Percentiles rank a stretch among this genome's conserved stretches.
These are phyloP conservation scores for Mortierella sp. DNA, from an alignment of 371 early-diverging fungal genomes.

Conservation along the genomic window DNA sequence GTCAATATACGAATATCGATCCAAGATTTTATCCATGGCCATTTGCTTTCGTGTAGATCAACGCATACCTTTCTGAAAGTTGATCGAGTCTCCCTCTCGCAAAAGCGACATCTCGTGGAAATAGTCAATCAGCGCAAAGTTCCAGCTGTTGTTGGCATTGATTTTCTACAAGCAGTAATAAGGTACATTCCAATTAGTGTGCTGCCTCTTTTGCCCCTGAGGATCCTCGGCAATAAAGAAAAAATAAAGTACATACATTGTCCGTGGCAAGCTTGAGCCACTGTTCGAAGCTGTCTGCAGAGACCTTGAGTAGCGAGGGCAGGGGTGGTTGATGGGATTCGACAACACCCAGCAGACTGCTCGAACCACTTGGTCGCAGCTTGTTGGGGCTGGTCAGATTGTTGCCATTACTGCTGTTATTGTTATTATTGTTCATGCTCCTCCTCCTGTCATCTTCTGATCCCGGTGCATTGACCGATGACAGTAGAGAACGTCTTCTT, in stretches of 20 bases:
- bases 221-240: background rate
- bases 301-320: conserved; percentile 41
- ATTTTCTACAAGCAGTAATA: conserved; percentile 99
- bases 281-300: conserved; percentile 83
- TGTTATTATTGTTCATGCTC: conserved; percentile 20
- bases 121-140: conserved; percentile 97
- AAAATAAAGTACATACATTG: conserved; percentile 70
- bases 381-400: conserved; percentile 27
- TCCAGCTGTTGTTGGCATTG: conserved; percentile 97
- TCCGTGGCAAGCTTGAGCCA: conserved; percentile 98
- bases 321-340: conserved; percentile 38
- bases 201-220: background rate
- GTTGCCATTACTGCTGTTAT: conserved; percentile 17
- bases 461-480: conserved; percentile 10
- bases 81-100: conserved; percentile 95
- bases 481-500: conserved; percentile 41
- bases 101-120: conserved; percentile 97
- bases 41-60: too few species aligned
- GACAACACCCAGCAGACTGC: conserved; percentile 43
- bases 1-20: too few species aligned
- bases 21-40: too few species aligned
- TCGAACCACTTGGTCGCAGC: conserved; percentile 44
- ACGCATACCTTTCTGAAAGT: conserved; percentile 89
- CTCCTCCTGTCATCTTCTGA: conserved; percentile 29
- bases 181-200: too few species aligned